A percentile compares a stretch with the other conserved stretches of the same genome.
These are phyloP conservation scores for Cladosporium sp. DNA, from an alignment of 2,329 filamentous ascomycete species.

Conservation along the genomic window DNA sequence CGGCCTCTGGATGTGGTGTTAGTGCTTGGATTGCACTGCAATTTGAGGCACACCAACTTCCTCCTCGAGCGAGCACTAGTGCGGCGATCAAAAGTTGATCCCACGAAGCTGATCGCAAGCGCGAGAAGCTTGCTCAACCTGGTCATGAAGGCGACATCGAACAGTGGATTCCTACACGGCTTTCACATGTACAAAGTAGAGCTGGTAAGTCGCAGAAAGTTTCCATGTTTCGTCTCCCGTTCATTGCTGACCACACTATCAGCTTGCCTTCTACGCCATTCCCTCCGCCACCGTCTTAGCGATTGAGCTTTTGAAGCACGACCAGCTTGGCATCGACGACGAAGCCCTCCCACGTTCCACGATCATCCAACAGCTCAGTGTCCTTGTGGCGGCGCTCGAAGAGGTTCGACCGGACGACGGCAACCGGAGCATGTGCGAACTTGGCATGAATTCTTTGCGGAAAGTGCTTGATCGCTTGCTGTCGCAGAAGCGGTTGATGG, in stretches of 20 bases:
- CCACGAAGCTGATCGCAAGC: conserved; percentile 39
- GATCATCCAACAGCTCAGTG: conserved; percentile 46
- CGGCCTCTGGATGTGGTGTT: conserved; percentile 46
- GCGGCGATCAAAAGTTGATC: conserved; percentile 40
- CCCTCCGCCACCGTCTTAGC: conserved; percentile 45
- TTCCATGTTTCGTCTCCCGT: neutral
- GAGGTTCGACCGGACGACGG: conserved; percentile 41
- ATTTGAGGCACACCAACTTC: conserved; percentile 58
- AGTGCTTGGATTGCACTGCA: conserved; percentile 38
- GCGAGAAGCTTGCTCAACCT: conserved; percentile 41
- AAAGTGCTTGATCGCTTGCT: conserved; percentile 1
- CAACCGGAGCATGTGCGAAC: conserved; percentile 41
- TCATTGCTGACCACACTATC: neutral
- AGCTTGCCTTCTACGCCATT: conserved; percentile 41
- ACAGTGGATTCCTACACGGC: conserved; percentile 42
- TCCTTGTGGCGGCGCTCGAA: conserved; percentile 45
- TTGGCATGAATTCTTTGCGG: neutral
- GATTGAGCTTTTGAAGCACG: conserved; percentile 46
- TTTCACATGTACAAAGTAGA: conserved; percentile 45
- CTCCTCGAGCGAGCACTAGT: conserved; percentile 59
- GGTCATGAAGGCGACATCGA: conserved; percentile 40
- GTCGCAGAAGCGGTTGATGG: neutral
- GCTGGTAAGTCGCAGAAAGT: conserved; percentile 22
- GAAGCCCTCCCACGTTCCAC: conserved; percentile 44
- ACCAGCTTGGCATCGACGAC: conserved; percentile 35